Evolutionary conservation across 164 flowering plant species (phyloP), one percentile per base, ranked within the genome.

Genomic region (Macadamia tetraphylla): DNA sequence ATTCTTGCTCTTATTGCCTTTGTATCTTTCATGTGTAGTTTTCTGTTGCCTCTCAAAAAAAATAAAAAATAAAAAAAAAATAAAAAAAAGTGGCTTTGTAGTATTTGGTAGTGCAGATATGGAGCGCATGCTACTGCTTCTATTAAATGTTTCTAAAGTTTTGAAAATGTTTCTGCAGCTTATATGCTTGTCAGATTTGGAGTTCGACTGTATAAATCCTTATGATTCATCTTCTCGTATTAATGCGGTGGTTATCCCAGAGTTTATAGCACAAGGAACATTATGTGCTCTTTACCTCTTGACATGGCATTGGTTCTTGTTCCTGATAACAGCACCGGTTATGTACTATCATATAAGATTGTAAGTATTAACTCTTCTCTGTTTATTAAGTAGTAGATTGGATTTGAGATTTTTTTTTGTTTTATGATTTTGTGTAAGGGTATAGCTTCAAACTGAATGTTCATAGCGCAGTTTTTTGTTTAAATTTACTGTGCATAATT

Each of bases 261-360:
- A 88, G 71, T 86, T 83, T 69, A 6, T 78, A 58, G 70, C 78
- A 62, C 90, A 88, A 71, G 88, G 82, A 64, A 65, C 69, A 6
- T 64, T 84, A 60, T 71, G 79, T 58, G 66, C 71, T 17, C 46
- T 86, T 63, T 79, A 77, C 68, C 87, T 88, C 40, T 43, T 86
- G 48, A 88, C 88, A 17, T 71, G 87, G 72, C 92, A 84, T 64
- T 88, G 92, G 92, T 65, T 88, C 70, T 73, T 84, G 81, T 83
- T 88, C 66, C 74, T 88, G 40, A 9, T 86, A n/a, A 68, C 83
- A 2, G 78, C 79, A 53, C 92, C 90, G 14, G 29, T 88, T 51
- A 69, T 86, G 7, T 78, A 71, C 81, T 84, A 81, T 75, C 82
- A 83, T 75, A 32, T 71, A 11, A 78, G 62, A 75, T 40, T 86